Conservation (phyloP, 352 stramenopile genomes). For the Phytophthora pistaciae region DNA sequence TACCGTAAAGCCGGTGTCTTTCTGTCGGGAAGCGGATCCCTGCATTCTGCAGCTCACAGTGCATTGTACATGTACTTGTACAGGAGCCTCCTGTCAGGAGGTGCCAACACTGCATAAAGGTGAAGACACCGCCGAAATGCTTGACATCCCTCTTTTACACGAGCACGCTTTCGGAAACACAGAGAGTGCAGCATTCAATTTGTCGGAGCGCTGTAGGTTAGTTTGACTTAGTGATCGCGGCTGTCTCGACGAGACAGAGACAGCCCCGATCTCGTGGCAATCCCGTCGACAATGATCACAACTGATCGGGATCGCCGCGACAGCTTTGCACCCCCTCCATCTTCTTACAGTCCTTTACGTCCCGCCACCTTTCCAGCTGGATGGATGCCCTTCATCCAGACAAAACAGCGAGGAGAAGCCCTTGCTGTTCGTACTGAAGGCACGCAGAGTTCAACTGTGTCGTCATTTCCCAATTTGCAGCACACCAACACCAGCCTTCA, state of each 20-base stretch:
- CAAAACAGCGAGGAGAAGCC: not conserved
- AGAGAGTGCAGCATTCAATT: slow-evolving; percentile 6
- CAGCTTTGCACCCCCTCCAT: slow-evolving; percentile 15
- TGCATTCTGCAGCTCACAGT: too few species aligned
- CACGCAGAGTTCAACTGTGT: not conserved
- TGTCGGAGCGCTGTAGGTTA: not conserved
- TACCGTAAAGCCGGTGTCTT: too few species aligned
- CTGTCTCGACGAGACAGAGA: not conserved
- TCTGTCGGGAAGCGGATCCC: too few species aligned
- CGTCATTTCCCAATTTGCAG: slow-evolving; percentile 36
- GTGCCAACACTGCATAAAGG: not conserved
- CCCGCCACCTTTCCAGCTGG: slow-evolving; percentile 12
- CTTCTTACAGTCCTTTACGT: slow-evolving; percentile 14
- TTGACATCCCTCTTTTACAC: slow-evolving; percentile 12
- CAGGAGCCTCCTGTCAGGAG: not conserved
- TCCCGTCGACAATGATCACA: not conserved
- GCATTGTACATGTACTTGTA: too few species aligned
- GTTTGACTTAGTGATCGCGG: not conserved
- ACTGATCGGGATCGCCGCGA: slow-evolving; percentile 1
- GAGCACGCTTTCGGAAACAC: not conserved
- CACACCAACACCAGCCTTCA: not conserved
- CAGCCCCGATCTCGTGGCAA: not conserved
- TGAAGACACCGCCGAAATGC: not conserved
- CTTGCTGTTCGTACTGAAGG: slow-evolving; percentile 5
- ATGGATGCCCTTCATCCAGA: slow-evolving; percentile 6